Percentiles rank a stretch among this genome's conserved stretches.
phyloP scores from a whole-genome alignment of 352 stramenopile species.

The Plasmopara muralis region DNA sequence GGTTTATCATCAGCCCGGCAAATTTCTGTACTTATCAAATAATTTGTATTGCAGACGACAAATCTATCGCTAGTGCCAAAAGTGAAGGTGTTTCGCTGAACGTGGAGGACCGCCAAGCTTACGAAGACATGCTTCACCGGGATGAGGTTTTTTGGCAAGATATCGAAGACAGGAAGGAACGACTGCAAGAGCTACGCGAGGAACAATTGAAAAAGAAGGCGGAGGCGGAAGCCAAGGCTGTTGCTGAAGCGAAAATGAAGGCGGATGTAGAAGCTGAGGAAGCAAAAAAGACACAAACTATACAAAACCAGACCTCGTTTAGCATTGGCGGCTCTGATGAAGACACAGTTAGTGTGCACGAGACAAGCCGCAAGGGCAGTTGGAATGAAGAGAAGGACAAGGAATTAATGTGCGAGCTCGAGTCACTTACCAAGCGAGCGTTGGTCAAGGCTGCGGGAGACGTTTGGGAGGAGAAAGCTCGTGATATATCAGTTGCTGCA shows the following conservation, averaged over 20 bases:
- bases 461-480: constrained; percentile 41
- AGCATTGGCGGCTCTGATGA: constrained; percentile 69
- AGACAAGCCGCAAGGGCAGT: constrained; percentile 56
- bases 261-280: constrained; percentile 26
- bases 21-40: no score
- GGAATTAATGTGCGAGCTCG: constrained; percentile 78
- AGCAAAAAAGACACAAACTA: constrained; percentile 26
- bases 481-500: constrained; percentile 7
- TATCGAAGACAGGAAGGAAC: constrained; percentile 73
- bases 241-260: constrained; percentile 35
- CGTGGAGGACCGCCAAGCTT: constrained; percentile 74
- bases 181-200: constrained; percentile 64
- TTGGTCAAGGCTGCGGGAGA: constrained; percentile 38
- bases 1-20: not conserved
- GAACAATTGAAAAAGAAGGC: constrained; percentile 58
- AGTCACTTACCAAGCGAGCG: constrained; percentile 62
- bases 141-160: constrained; percentile 84
- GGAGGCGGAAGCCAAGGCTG: constrained; percentile 21
- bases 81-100: constrained; percentile 72
- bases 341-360: constrained; percentile 33
- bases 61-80: constrained; percentile 25
- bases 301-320: constrained; percentile 49
- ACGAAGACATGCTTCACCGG: constrained; percentile 84
- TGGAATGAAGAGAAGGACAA: constrained; percentile 85
- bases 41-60: constrained; percentile 8